phyloP scores from a whole-genome alignment of 2,329 filamentous ascomycete genomes.

The Phaeosphaeria sp. region DNA sequence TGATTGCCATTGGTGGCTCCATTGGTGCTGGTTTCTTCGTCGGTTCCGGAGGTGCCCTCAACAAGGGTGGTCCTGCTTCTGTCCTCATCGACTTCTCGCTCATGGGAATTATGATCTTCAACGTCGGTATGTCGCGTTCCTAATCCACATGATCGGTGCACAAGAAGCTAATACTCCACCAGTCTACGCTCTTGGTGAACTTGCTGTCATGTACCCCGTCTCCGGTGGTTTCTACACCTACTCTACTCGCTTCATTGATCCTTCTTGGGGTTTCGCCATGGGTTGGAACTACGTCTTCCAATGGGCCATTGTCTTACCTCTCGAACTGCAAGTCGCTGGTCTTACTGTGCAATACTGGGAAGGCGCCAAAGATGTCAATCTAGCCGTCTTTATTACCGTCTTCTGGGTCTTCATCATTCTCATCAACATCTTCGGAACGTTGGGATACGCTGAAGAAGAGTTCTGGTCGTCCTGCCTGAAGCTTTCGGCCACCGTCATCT shows the following conservation, averaged over 20 bases:
- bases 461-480: constrained; percentile 48
- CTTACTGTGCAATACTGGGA: constrained; percentile 49
- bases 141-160: constrained; percentile 2
- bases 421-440: constrained; percentile 48
- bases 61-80: constrained; percentile 53
- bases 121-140: constrained; percentile 40
- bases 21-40: constrained; percentile 70
- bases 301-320: constrained; percentile 47
- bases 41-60: constrained; percentile 63
- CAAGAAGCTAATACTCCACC: constrained; percentile 49
- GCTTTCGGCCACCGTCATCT: constrained; percentile 44
- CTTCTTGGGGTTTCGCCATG: constrained; percentile 52
- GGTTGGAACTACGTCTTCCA: constrained; percentile 48
- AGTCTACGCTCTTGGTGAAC: constrained; percentile 59
- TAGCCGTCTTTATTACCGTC: constrained; percentile 47
- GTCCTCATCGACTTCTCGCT: constrained; percentile 50
- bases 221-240: constrained; percentile 60
- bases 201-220: constrained; percentile 66
- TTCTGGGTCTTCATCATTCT: constrained; percentile 47
- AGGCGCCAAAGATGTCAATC: constrained; percentile 16
- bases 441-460: constrained; percentile 51
- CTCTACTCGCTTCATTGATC: constrained; percentile 57
- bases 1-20: constrained; percentile 68
- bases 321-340: constrained; percentile 48
- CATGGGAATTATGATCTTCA: constrained; percentile 49